A percentile compares a stretch with the other conserved stretches of the same genome.
phyloP scores from a whole-genome alignment of 495 filamentous ascomycete species.

The Aspergillus homomorphus region DNA sequence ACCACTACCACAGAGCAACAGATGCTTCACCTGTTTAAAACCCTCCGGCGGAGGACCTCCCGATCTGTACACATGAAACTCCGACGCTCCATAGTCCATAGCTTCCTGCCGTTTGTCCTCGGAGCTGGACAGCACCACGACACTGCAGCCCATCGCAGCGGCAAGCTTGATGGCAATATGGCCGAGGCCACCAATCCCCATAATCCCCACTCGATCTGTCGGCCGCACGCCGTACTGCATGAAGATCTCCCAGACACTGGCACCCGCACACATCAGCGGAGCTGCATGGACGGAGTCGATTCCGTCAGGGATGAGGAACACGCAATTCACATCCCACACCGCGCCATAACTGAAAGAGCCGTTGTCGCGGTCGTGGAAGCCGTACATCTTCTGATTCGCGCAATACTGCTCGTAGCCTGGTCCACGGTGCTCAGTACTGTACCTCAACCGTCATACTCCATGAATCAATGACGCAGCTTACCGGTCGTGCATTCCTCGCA shows the following conservation, averaged over 20 bases:
- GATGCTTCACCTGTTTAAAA: conserved; percentile 30
- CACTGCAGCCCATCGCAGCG: conserved; percentile 54
- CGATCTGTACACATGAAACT: conserved; percentile 41
- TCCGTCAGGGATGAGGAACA: conserved; percentile 51
- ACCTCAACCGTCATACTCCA: neutral
- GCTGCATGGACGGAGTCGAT: conserved; percentile 43
- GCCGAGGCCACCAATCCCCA: conserved; percentile 59
- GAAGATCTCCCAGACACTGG: conserved; percentile 52
- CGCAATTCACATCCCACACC: conserved; percentile 49
- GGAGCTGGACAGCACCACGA: conserved; percentile 50
- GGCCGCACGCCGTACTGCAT: conserved; percentile 36
- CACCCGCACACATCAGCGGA: conserved; percentile 57
- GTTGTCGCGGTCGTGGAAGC: conserved; percentile 45
- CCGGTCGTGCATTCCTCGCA: conserved; percentile 51
- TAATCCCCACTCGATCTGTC: conserved; percentile 47
- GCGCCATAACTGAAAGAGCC: conserved; percentile 49
- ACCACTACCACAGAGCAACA: conserved; percentile 29
- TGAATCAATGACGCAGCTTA: conserved; percentile 3
- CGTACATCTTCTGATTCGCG: conserved; percentile 45
- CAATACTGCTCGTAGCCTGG: conserved; percentile 49
- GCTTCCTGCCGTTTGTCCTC: conserved; percentile 55
- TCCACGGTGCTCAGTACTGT: neutral
- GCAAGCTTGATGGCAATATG: conserved; percentile 61
- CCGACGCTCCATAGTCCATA: conserved; percentile 48
- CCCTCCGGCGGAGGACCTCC: conserved; percentile 19